Evolutionary conservation across 306 rosid genomes (phyloP).

Genomic region (Cicer arietinum): DNA sequence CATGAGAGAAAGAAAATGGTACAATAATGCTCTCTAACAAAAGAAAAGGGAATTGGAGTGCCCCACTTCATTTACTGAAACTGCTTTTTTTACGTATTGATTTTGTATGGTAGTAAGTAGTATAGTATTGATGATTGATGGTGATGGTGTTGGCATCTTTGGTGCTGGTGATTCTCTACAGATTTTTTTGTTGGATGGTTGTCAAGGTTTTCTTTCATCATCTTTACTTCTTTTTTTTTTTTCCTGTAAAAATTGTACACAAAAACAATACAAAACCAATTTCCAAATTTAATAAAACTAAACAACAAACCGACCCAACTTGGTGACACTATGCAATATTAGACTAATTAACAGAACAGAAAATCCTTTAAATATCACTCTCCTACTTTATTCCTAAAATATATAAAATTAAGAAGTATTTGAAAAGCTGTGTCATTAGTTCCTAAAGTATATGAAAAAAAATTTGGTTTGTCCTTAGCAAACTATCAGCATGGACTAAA

Average conservation of each 20-base stretch:
- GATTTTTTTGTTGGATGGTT: constrained; percentile 44
- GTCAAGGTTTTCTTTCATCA: constrained; percentile 52
- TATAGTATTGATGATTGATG: constrained; percentile 60
- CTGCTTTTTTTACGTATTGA: constrained; percentile 76
- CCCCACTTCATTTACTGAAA: constrained; percentile 69
- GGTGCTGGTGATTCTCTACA: constrained; percentile 69
- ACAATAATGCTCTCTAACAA: constrained; percentile 53
- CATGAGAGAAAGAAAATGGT: constrained; percentile 54
- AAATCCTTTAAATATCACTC: neutral
- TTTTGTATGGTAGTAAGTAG: constrained; percentile 85
- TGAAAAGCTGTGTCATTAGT: neutral
- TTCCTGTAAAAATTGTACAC: constrained; percentile 55
- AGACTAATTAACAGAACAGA: neutral
- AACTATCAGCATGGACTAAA: too few relatives aligned
- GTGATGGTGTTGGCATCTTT: constrained; percentile 40
- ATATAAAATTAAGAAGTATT: neutral
- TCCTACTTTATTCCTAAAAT: neutral
- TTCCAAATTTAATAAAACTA: constrained; percentile 32
- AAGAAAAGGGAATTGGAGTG: constrained; percentile 51
- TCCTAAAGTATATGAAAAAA: neutral
- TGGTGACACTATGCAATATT: constrained; percentile 35
- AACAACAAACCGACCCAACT: constrained; percentile 31
- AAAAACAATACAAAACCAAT: constrained; percentile 33
- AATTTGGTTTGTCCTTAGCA: neutral
- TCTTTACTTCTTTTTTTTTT: constrained; percentile 22